phyloP scores from a whole-genome alignment of 441 rosid species.

The Euphorbia celastroides region DNA sequence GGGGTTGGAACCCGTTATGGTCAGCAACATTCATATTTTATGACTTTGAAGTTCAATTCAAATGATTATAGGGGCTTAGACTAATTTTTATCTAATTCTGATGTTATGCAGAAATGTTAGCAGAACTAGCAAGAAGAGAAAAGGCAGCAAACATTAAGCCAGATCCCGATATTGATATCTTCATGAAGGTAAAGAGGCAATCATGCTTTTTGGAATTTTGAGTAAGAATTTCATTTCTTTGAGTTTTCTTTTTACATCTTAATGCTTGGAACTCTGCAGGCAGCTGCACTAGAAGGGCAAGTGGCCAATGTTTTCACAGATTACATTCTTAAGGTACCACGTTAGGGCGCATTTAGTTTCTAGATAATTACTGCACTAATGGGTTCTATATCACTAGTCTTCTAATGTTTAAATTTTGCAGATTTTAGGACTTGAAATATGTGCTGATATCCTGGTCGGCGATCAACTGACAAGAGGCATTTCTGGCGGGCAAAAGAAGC shows the following conservation, averaged over 20 bases:
- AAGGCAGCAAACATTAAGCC: constrained; percentile 56
- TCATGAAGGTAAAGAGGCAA: constrained; percentile 43
- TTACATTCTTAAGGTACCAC: constrained; percentile 50
- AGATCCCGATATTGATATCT: constrained; percentile 58
- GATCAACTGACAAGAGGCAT: constrained; percentile 65
- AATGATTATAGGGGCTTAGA: background rate
- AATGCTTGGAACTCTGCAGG: constrained; percentile 36
- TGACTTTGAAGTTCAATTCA: no score
- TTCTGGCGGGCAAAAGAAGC: constrained; percentile 58
- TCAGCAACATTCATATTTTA: background rate
- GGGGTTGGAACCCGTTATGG: constrained; percentile 21
- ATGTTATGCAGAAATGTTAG: constrained; percentile 41
- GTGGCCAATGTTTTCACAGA: constrained; percentile 44
- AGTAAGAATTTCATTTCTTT: no score
- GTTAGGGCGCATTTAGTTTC: background rate
- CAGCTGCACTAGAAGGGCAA: constrained; percentile 53
- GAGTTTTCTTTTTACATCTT: no score
- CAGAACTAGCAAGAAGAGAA: constrained; percentile 56
- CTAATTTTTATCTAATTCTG: background rate
- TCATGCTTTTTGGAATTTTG: background rate
- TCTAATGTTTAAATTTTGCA: constrained; percentile 12
- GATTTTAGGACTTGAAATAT: constrained; percentile 59
- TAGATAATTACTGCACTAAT: background rate
- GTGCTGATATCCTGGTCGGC: constrained; percentile 58
- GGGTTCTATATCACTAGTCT: no score